Conservation (phyloP, 257 asterid genomes). For the Petrea volubilis region DNA sequence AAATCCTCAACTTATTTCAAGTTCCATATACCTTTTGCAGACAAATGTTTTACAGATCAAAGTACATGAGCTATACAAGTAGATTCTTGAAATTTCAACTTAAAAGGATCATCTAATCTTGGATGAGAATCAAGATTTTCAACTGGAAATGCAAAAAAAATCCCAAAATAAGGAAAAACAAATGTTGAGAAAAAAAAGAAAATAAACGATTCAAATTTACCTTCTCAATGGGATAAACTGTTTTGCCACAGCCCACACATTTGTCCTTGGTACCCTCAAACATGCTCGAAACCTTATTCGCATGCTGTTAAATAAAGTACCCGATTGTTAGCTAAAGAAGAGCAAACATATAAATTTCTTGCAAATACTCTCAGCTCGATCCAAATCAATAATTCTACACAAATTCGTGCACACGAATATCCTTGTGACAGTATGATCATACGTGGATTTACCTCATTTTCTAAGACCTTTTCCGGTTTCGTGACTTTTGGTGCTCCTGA, state of each 20-base stretch:
- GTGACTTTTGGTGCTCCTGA: slow-evolving; percentile 58
- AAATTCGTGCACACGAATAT: not conserved
- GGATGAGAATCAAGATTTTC: too few species aligned
- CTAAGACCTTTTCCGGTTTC: slow-evolving; percentile 55
- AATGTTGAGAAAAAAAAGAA: too few species aligned
- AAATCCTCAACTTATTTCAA: not conserved
- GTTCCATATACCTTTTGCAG: too few species aligned
- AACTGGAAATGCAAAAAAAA: too few species aligned
- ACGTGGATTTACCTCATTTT: slow-evolving; percentile 50
- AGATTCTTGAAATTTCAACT: too few species aligned
- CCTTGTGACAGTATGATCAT: too few species aligned
- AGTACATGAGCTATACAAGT: too few species aligned
- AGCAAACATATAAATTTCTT: not conserved
- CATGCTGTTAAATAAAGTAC: slow-evolving; percentile 38
- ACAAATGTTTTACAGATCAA: too few species aligned
- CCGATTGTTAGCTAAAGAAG: not conserved
- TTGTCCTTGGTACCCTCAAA: slow-evolving; percentile 74
- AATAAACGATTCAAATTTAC: slow-evolving; percentile 27
- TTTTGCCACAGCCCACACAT: slow-evolving; percentile 62
- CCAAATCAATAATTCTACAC: not conserved
- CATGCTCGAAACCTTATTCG: slow-evolving; percentile 54
- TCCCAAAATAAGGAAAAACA: too few species aligned
- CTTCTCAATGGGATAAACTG: slow-evolving; percentile 80
- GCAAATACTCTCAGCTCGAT: not conserved
- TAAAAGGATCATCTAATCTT: too few species aligned